Evolutionary conservation across 176 grass and related monocot genomes (phyloP).

Genomic region (Thinopyrum elongatum): DNA sequence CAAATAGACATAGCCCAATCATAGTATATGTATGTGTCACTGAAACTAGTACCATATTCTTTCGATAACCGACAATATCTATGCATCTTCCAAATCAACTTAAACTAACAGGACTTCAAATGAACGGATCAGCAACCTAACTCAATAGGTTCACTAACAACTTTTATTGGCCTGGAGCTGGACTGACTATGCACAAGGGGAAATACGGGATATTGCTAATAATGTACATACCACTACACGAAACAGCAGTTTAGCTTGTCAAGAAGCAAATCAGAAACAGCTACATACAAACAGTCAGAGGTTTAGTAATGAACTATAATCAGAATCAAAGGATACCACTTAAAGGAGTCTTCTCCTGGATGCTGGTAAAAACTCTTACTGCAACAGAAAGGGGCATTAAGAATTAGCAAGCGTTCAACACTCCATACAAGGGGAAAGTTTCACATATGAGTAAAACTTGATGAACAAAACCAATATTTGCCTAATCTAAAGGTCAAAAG

Average conservation of each 20-base stretch:
- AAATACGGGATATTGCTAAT: background rate
- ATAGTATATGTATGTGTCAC: background rate
- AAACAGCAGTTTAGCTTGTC: background rate
- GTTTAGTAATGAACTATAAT: slow-evolving; percentile 27
- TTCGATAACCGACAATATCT: background rate
- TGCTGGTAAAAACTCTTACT: slow-evolving; percentile 96
- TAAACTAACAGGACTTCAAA: background rate
- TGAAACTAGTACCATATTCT: background rate
- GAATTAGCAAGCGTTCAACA: slow-evolving; percentile 20
- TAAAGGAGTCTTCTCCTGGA: slow-evolving; percentile 89
- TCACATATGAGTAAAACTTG: background rate
- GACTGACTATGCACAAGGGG: background rate
- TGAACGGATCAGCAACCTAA: background rate
- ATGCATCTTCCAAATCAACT: slow-evolving; percentile 15
- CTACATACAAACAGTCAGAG: background rate
- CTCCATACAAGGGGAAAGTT: background rate
- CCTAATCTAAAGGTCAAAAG: background rate
- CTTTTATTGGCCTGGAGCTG: background rate
- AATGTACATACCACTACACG: background rate
- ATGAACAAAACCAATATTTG: background rate
- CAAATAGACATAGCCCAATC: background rate
- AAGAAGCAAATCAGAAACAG: background rate
- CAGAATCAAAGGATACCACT: slow-evolving; percentile 78
- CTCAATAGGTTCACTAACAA: background rate
- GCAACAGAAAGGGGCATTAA: slow-evolving; percentile 28